Evolutionary conservation across 768 basidiomycete species (phyloP), one percentile per base, ranked within the genome.

Genomic region (Podaxis sp.): DNA sequence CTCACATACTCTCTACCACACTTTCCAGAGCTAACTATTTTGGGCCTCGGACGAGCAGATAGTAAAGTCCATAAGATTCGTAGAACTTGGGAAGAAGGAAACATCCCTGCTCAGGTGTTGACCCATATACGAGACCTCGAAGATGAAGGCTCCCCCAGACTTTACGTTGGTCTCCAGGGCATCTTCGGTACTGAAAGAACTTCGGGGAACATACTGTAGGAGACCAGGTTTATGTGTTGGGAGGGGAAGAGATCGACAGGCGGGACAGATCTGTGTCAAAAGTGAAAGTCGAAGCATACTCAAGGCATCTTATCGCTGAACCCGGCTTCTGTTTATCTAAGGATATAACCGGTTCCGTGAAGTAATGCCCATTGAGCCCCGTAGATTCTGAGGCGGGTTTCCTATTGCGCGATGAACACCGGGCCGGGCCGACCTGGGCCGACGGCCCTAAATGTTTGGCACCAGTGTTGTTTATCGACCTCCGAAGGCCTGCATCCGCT

Each of bases 1-100:
- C 28, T 30, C 3, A 77, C 82, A 66, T 19, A 74, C 61, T 54
- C 48, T 33, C 36, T 63, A 12, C 38, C 26, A 54, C 9, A 38
- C 48, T 11, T 28, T 15, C 33, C 15, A 19, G 7, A 26, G 33
- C 38, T 48, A 64, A 26, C 38, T 49, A 28, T 3, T 5, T 22
- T 58, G 95, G 93, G 80, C 57, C 83, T 99, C 33, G 95, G 93
- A 13, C 87, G 97, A 67, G 89, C 92, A 0, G 80, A 81, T 26
- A 6, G 7, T 7, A 90, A 94, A 26, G 74, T 99, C 38, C 84
- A 83, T 51, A 79, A 84, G 2, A 5, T 99, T 92, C 68, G 93
- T 98, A 55, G 97, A 97, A 73, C 84, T 86, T 36, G 88, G 87
- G 61, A 82, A 82, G 17, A 77, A 84, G 22, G 74, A 79, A 26